These are phyloP conservation scores for Apophysomyces elegans DNA, from an alignment of 371 early-diverging fungal species.

Conservation along the genomic window DNA sequence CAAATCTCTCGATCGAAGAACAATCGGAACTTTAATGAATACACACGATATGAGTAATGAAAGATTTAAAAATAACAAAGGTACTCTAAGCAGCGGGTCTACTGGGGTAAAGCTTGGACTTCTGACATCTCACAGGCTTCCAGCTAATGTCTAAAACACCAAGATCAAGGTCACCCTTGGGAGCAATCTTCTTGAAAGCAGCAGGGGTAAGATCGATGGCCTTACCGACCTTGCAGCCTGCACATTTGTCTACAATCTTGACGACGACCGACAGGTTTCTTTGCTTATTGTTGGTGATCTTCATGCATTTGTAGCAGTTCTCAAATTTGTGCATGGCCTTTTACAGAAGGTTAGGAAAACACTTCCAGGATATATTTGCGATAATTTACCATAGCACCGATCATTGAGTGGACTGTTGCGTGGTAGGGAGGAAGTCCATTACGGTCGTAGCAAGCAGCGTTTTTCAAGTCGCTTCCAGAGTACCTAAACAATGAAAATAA, in stretches of 20 bases:
- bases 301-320: slow-evolving; percentile 56
- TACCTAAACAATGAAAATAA: slow-evolving; percentile 39
- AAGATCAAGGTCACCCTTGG: slow-evolving; percentile 33
- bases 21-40: slow-evolving; percentile 10
- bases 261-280: slow-evolving; percentile 41
- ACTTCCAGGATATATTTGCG: too few relatives aligned
- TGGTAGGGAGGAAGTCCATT: slow-evolving; percentile 45
- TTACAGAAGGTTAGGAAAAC: slow-evolving; percentile 4
- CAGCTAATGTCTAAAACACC: slow-evolving; percentile 54
- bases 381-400: slow-evolving; percentile 51
- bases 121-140: slow-evolving; percentile 41
- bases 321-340: slow-evolving; percentile 55
- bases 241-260: slow-evolving; percentile 54
- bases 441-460: slow-evolving; percentile 57
- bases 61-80: background rate
- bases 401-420: slow-evolving; percentile 44
- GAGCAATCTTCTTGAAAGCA: slow-evolving; percentile 47
- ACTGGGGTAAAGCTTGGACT: slow-evolving; percentile 25
- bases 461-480: slow-evolving; percentile 47
- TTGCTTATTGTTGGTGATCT: slow-evolving; percentile 48
- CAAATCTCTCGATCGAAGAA: background rate
- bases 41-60: background rate
- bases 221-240: slow-evolving; percentile 44
- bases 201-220: slow-evolving; percentile 53
- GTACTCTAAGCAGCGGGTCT: slow-evolving; percentile 7